Base-by-base conservation (phyloP, 441 rosid species). In the Bruguiera hainesii region DNA sequence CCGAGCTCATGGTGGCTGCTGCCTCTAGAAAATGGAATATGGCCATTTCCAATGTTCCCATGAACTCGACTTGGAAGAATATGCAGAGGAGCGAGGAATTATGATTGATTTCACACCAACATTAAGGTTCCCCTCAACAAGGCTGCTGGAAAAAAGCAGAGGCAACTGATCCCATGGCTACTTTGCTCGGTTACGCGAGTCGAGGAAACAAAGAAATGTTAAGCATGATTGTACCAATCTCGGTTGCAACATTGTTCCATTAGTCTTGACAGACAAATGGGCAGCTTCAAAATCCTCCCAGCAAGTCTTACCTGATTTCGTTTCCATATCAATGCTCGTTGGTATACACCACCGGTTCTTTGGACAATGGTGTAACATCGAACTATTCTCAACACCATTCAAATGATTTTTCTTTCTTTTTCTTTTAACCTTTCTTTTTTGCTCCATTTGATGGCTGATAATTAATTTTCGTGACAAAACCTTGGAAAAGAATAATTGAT, bases 181-280 rank as follows among this genome's bases (percentile, higher is more conserved):
- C 72, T 89, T 9, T 84, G 96, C 75, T 50, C 93, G 4, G 86
- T 87, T 20, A 91, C 96, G 11, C 90, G 84, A 82, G 96, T 94
- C 0, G 96, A 94, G 73, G 98, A 94, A 76, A 88, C 97, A 89
- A 91, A 60, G 94, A 91, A 57, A 91, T 91, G 92, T 30, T 94
- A 63, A 71, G 85, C 72, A 91, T 91, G 98, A 71, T 23, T 23
- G 23, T 89, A 52, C 97, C 96, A 3, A 78, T 89, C 61, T 55
- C 81, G 71, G 13, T 84, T n/a, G 74, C 90, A 7, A 88, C 96
- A 1, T 91, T 23, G 77, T 94, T 28, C 98, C 97, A 23, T 0
- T 0, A 84, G 89, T 83, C 96, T 91, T 8, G 74, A 88, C 18
- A 79, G 92, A 56, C 61, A 64, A 0, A 61, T 93, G 19, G 88